Percentiles rank a stretch among this genome's conserved stretches.
Conservation (phyloP, 1,284 basidiomycete species). For the Marasmius tenuissimus region DNA sequence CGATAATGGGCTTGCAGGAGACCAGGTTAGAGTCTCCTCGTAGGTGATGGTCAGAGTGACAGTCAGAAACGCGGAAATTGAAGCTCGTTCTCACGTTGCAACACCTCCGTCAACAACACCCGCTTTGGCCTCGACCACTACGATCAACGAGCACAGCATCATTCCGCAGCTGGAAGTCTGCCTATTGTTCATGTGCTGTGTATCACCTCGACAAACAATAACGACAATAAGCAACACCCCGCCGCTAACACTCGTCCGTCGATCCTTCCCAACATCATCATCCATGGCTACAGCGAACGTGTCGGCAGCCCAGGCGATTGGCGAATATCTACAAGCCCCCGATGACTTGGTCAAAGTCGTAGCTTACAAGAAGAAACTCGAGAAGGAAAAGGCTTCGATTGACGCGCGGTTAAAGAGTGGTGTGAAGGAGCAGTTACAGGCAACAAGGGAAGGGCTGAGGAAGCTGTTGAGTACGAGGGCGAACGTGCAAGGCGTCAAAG, state of each 20-base stretch:
- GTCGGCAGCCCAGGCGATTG: slow-evolving; percentile 80
- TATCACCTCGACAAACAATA: too few species aligned
- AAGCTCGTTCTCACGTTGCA: not conserved
- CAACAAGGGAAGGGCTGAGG: slow-evolving; percentile 86
- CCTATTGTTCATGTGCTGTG: too few species aligned
- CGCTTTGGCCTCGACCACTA: too few species aligned
- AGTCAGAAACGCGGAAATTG: too few species aligned
- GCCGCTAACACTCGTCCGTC: not conserved
- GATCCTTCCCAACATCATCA: slow-evolving; percentile 8
- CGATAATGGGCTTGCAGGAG: not conserved
- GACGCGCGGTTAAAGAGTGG: slow-evolving; percentile 90
- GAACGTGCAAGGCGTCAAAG: slow-evolving; percentile 85
- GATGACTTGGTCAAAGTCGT: slow-evolving; percentile 92
- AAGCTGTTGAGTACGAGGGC: slow-evolving; percentile 83
- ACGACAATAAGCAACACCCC: not conserved
- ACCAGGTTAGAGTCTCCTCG: not conserved
- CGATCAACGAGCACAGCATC: too few species aligned
- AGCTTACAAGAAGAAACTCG: slow-evolving; percentile 89
- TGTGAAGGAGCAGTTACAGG: slow-evolving; percentile 92
- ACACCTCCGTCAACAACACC: not conserved
- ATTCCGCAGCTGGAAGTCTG: too few species aligned
- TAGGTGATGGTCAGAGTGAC: not conserved
- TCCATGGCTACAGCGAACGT: slow-evolving; percentile 50
- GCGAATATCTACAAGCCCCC: slow-evolving; percentile 87
- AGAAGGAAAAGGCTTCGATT: slow-evolving; percentile 96